These are phyloP conservation scores for Raddia guianensis DNA, from an alignment of 176 grass and related monocot species.

Conservation along the genomic window DNA sequence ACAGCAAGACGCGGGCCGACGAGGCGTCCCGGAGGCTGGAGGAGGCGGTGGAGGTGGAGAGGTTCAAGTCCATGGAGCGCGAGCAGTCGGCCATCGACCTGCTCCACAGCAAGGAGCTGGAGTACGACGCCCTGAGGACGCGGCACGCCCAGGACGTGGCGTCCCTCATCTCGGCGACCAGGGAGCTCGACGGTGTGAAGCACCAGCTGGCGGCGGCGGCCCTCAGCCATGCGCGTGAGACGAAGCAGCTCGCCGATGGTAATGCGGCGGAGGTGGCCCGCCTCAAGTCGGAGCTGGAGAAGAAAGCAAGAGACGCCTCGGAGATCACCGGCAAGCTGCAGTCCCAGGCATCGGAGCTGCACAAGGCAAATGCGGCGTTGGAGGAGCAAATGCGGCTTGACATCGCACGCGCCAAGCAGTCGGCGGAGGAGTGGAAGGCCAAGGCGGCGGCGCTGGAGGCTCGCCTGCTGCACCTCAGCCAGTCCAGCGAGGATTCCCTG, in stretches of 20 bases:
- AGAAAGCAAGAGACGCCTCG: too few relatives aligned
- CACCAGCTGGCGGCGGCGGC: slow-evolving; percentile 51
- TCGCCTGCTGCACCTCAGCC: slow-evolving; percentile 37
- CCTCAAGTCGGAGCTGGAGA: slow-evolving; percentile 52
- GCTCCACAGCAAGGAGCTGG: slow-evolving; percentile 49
- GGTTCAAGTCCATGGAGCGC: slow-evolving; percentile 68
- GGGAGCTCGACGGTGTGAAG: slow-evolving; percentile 61
- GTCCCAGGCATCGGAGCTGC: slow-evolving; percentile 28
- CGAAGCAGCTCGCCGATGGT: slow-evolving; percentile 40
- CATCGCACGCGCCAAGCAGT: slow-evolving; percentile 56
- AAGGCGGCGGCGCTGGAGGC: slow-evolving; percentile 46
- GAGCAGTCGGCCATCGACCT: slow-evolving; percentile 63
- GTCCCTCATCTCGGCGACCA: slow-evolving; percentile 39
- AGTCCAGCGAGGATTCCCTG: slow-evolving; percentile 51
- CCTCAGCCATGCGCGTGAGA: slow-evolving; percentile 46
- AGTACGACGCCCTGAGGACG: slow-evolving; percentile 43
- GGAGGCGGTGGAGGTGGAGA: slow-evolving; percentile 70
- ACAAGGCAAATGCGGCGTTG: too few relatives aligned
- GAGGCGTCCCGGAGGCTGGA: slow-evolving; percentile 59
- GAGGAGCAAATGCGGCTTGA: too few relatives aligned
- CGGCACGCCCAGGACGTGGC: slow-evolving; percentile 61
- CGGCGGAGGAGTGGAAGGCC: slow-evolving; percentile 57
- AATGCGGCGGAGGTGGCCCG: slow-evolving; percentile 52
- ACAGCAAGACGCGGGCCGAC: slow-evolving; percentile 43
- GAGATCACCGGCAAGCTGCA: slow-evolving; percentile 45